Percentiles rank a stretch among this genome's conserved stretches.
Evolutionary conservation across 2,329 filamentous ascomycete species (phyloP).

Genomic region (Cytospora leucostoma): DNA sequence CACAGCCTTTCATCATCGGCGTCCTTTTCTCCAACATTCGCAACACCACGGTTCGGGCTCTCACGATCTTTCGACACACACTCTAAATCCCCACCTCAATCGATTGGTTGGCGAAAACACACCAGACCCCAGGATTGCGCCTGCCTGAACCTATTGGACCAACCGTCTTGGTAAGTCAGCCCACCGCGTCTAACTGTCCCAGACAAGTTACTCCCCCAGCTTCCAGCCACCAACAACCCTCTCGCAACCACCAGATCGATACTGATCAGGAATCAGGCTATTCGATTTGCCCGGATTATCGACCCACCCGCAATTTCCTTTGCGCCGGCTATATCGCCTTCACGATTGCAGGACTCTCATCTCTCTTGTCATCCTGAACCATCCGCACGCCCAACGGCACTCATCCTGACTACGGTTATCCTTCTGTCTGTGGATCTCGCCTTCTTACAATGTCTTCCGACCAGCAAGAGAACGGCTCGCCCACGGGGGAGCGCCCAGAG

Average conservation of each 20-base stretch:
- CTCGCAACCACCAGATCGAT: not conserved
- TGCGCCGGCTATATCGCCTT: not conserved
- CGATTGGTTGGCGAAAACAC: not conserved
- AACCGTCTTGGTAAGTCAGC: not conserved
- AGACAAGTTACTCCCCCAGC: not conserved
- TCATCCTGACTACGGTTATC: not conserved
- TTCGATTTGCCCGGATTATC: not conserved
- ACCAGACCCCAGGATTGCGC: not conserved
- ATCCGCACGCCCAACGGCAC: not conserved
- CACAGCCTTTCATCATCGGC: conserved; percentile 17
- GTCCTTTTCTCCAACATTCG: conserved; percentile 2
- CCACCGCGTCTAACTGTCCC: too few relatives aligned
- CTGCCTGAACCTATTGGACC: not conserved
- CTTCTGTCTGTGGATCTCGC: not conserved
- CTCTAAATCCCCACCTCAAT: not conserved
- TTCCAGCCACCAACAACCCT: not conserved
- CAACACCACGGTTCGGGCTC: conserved; percentile 14
- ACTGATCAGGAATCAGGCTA: not conserved
- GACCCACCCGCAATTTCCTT: not conserved
- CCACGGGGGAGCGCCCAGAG: conserved; percentile 43
- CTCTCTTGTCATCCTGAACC: not conserved
- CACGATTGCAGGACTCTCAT: not conserved
- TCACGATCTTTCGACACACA: not conserved
- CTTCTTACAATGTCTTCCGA: conserved; percentile 47
- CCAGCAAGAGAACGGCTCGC: conserved; percentile 53